Evolutionary conservation across 140 eudicot species (phyloP).

Genomic region (Bidens hawaiensis): DNA sequence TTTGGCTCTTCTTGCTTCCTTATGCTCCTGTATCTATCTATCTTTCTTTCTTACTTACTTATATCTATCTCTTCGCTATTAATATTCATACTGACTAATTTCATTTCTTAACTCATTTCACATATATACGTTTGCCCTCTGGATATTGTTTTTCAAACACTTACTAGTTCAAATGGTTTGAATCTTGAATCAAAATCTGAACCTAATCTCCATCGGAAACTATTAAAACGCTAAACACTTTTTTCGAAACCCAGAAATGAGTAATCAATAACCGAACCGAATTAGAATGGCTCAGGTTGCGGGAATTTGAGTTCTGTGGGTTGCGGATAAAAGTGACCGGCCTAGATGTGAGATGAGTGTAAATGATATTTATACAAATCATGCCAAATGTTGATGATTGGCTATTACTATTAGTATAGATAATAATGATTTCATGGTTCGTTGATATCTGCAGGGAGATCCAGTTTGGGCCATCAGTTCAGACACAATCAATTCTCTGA

Average conservation of each 20-base stretch:
- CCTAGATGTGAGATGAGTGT: not conserved
- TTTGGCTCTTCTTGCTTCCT: constrained; percentile 95
- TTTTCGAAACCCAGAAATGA: no score
- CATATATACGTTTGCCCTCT: not conserved
- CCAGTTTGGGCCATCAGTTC: constrained; percentile 93
- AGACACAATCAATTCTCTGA: constrained; percentile 66
- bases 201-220: no score
- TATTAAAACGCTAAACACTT: no score
- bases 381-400: no score
- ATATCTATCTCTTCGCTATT: not conserved
- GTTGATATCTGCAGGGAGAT: constrained; percentile 73
- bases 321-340: no score
- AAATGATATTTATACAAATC: not conserved
- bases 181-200: no score
- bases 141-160: no score
- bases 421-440: not conserved
- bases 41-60: not conserved
- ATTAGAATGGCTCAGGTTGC: no score
- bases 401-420: no score
- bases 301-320: no score
- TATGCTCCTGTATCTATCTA: constrained; percentile 73
- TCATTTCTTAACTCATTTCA: not conserved
- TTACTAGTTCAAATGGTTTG: no score
- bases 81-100: not conserved
- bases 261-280: no score